Base-by-base conservation (phyloP, 225 moss, liverwort and hornwort species). In the Bryum argenteum region DNA sequence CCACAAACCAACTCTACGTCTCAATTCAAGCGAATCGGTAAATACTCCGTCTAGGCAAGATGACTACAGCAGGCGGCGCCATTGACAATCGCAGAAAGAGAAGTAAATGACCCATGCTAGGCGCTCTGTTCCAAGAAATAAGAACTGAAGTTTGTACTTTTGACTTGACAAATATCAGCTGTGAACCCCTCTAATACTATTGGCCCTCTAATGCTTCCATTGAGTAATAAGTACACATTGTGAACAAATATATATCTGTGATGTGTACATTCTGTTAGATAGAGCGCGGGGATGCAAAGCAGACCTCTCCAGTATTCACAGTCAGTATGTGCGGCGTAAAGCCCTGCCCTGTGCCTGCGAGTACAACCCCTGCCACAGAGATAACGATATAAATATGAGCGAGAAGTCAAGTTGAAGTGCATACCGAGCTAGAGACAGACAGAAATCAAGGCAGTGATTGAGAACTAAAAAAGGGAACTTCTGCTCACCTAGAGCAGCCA, bases 321-420 rank as follows among this genome's bases (percentile, higher is more conserved):
- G 94, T 98, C 52, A 98, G 72, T 68, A 98, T 92, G 58, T 98
- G 98, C 41, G 98, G 94, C 28, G 94, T 91, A 70, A 98, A 94
- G 19, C 91, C 87, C 76, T 90, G 85, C 71, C 94, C 94, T 20
- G 93, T 80, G 75, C 98, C 98, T 84, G 94, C 84, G 77, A 98
- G 70, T 66, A 85, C 82, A 73, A 83, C 89, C 71, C 83, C 83
- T 83, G 81, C 43, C n/a, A 67, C 40, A 73, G 24, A 56, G 40
- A 65, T 41, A 47, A 62, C 43, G 72, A 52, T 9, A 39, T 19
- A 37, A 63, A 42, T 52, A 76, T 64, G 11, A 45, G 44, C 47
- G 58, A 57, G 48, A 58, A 23, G 40, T 33, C 17, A 37, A 61
- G 23, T 23, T 37, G 12, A 52, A 43, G 41, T 59, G 69, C 60